phyloP scores from a whole-genome alignment of 352 stramenopile genomes.

The Phytophthora macrochlamydospora region DNA sequence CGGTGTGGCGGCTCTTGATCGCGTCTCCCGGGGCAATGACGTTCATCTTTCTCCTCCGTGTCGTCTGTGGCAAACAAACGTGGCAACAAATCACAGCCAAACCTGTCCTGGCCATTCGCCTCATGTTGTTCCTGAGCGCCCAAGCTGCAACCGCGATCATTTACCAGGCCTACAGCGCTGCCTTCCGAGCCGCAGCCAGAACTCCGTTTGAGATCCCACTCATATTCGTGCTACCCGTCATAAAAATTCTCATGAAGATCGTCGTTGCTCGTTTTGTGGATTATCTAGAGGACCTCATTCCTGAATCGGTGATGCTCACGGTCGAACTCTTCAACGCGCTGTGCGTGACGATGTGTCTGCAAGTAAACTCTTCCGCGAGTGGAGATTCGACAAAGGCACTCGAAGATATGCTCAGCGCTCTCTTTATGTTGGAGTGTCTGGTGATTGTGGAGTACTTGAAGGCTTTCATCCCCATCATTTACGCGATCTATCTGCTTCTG shows the following conservation, averaged over 20 bases:
- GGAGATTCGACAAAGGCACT: neutral
- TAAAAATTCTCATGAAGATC: constrained; percentile 44
- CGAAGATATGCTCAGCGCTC: constrained; percentile 5
- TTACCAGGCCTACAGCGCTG: constrained; percentile 4
- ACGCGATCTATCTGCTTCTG: constrained; percentile 13
- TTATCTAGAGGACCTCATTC: constrained; percentile 29
- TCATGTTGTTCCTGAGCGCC: constrained; percentile 5
- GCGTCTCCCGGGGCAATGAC: neutral
- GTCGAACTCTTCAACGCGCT: constrained; percentile 49
- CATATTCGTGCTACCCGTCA: constrained; percentile 28
- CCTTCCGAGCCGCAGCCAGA: neutral
- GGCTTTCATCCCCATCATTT: constrained; percentile 29
- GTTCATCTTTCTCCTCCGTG: neutral
- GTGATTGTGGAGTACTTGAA: constrained; percentile 41
- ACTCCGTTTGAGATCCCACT: constrained; percentile 15
- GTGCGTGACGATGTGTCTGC: constrained; percentile 39
- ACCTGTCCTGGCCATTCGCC: constrained; percentile 4
- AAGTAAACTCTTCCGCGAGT: constrained; percentile 4
- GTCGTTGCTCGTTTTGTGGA: constrained; percentile 17
- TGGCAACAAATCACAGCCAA: constrained; percentile 2
- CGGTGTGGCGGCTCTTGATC: constrained; percentile 8
- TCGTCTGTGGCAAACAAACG: neutral
- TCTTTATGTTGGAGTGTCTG: constrained; percentile 40
- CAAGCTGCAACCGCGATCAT: constrained; percentile 5
- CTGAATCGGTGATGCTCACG: constrained; percentile 32